Evolutionary conservation across 768 basidiomycete species (phyloP).

Genomic region (Leucogyrophana mollusca): DNA sequence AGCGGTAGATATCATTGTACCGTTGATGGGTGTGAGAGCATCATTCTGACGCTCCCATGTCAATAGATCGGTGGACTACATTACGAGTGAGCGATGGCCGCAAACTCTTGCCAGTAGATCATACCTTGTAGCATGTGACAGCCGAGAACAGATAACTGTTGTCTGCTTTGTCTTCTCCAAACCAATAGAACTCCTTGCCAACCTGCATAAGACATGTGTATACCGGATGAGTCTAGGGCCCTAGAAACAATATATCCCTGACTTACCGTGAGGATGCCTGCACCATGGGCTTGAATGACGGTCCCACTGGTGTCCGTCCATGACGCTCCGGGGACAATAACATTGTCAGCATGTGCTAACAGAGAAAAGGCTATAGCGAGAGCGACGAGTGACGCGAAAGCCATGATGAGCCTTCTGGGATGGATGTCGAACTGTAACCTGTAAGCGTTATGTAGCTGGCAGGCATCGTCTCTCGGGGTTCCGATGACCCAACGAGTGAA

Average conservation of each 20-base stretch:
- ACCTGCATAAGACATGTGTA: slow-evolving; percentile 32
- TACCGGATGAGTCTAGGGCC: background rate
- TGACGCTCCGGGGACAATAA: slow-evolving; percentile 60
- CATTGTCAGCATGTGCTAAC: slow-evolving; percentile 15
- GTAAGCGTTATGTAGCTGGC: too few relatives aligned
- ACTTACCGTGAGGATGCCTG: slow-evolving; percentile 52
- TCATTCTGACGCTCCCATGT: slow-evolving; percentile 60
- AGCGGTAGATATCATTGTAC: slow-evolving; percentile 54
- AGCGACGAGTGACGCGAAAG: too few relatives aligned
- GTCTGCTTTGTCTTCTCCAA: slow-evolving; percentile 60
- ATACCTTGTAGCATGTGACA: slow-evolving; percentile 57
- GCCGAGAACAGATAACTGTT: slow-evolving; percentile 56
- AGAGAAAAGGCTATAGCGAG: too few relatives aligned
- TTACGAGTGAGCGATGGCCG: background rate
- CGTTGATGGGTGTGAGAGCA: slow-evolving; percentile 51
- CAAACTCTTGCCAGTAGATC: background rate
- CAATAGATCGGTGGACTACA: slow-evolving; percentile 47
- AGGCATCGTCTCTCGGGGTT: too few relatives aligned
- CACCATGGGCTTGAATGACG: slow-evolving; percentile 63
- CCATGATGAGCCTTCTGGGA: too few relatives aligned
- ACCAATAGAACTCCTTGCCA: slow-evolving; percentile 57
- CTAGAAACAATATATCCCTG: background rate
- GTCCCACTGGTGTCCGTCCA: slow-evolving; percentile 65
- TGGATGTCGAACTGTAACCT: too few relatives aligned
- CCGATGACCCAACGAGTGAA: too few relatives aligned